A percentile compares a stretch with the other conserved stretches of the same genome.
Conservation (phyloP, 345 rosid species). For the Gossypium stocksii region DNA sequence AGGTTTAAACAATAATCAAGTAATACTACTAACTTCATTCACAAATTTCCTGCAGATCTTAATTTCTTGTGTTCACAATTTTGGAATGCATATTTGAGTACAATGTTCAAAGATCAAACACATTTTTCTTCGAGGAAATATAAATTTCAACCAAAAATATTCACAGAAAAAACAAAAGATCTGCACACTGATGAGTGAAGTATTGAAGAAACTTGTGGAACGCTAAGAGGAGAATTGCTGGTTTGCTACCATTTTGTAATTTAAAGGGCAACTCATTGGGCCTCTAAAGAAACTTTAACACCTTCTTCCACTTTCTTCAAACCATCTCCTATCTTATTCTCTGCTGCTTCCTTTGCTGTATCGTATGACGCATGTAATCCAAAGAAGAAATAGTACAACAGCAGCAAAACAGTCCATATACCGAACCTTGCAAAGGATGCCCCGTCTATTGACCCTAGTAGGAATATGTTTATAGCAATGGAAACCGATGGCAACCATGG, state of each 20-base stretch:
- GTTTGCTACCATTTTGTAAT: not conserved
- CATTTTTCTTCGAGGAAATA: not conserved
- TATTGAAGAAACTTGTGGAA: not conserved
- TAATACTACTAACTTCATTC: too few relatives aligned
- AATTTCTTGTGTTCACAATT: not conserved
- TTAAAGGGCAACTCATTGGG: not conserved
- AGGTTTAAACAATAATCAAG: too few relatives aligned
- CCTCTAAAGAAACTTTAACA: not conserved
- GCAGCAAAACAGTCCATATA: conserved; percentile 49
- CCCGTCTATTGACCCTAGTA: conserved; percentile 74
- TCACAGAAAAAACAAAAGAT: not conserved
- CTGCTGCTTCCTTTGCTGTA: conserved; percentile 28
- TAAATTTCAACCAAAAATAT: not conserved
- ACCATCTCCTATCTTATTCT: conserved; percentile 11
- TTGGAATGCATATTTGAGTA: not conserved
- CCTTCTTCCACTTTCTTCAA: conserved; percentile 14
- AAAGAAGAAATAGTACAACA: conserved; percentile 60
- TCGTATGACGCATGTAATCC: conserved; percentile 77
- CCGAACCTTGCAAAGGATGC: conserved; percentile 59
- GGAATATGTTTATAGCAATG: conserved; percentile 64
- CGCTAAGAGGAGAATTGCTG: not conserved
- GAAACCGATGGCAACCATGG: conserved; percentile 88
- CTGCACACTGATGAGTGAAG: not conserved
- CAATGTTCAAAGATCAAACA: not conserved
- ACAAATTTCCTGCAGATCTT: too few relatives aligned